phyloP scores from a whole-genome alignment of 2,329 filamentous ascomycete genomes.

The Plenodomus lindquistii region DNA sequence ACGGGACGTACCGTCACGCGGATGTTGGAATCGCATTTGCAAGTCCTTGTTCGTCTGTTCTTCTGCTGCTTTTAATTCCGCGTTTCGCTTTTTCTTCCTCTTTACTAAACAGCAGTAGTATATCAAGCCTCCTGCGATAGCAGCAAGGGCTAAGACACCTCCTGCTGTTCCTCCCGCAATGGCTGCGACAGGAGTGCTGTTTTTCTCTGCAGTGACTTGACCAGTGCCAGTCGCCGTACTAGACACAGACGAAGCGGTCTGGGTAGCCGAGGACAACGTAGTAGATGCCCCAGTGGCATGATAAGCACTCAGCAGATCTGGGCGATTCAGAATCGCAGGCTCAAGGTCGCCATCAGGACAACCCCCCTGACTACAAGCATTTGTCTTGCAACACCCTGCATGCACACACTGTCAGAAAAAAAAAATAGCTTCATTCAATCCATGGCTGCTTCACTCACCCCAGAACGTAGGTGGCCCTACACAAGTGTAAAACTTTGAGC shows the following conservation, averaged over 20 bases:
- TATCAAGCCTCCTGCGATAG: constrained; percentile 18
- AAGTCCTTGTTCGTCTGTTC: neutral
- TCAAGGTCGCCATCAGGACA: constrained; percentile 35
- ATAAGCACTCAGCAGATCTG: constrained; percentile 16
- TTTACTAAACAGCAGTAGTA: constrained; percentile 18
- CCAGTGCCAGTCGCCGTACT: constrained; percentile 1
- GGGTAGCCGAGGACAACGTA: constrained; percentile 2
- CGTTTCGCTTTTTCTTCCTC: constrained; percentile 10
- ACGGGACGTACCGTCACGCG: constrained; percentile 2
- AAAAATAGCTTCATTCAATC: neutral
- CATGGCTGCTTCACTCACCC: neutral
- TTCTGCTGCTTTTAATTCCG: neutral
- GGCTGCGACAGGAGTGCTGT: constrained; percentile 15
- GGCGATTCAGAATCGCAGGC: constrained; percentile 19
- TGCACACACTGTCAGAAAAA: constrained; percentile 24
- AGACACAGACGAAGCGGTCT: constrained; percentile 2
- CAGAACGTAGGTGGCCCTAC: constrained; percentile 4
- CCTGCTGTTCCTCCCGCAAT: constrained; percentile 31
- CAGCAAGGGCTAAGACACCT: constrained; percentile 18
- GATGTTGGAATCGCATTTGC: neutral
- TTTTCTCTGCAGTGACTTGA: neutral
- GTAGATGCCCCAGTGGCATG: constrained; percentile 13
- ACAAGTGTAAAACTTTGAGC: constrained; percentile 44
- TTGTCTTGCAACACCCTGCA: constrained; percentile 45
- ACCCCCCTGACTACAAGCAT: constrained; percentile 36